Evolutionary conservation across 2,329 filamentous ascomycete genomes (phyloP), one percentile per base, ranked within the genome.

Genomic region (Parafenestella ontariensis): DNA sequence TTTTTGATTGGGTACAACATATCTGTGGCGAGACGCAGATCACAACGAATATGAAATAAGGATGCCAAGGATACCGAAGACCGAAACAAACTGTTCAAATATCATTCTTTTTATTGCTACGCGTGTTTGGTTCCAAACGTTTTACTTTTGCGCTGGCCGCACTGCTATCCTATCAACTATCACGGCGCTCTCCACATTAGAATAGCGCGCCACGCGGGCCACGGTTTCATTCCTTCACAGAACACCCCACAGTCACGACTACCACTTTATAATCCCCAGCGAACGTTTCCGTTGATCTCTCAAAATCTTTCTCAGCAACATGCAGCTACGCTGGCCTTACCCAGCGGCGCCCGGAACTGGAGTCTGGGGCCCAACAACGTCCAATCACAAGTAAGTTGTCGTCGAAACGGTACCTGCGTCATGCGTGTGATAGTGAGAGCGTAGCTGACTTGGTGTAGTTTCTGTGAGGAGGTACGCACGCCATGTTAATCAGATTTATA

Each of bases 401-500:
- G 18, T 49, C 13, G 11, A n/a, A 17, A 21, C 15, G 42, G 54
- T 52, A 43, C 49, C 54, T 52, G 49, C 44, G n/a, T 48, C 23
- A 36, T 40, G 39, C 26, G 42, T 34, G n/a, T 11, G 36, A n/a
- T 11, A 18, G 2, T n/a, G 33, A 10, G 46, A 46, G 4, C 26
- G 11, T 56, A 23, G 45, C 62, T 71, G 42, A 65, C 50, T 13
- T 40, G n/a, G 20, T 36, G 21, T 46, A 74, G 72, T 52, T 75
- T 75, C 44, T 75, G 73, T 56, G 73, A 75, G 60, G 72, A 75
- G 55, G 72, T 72, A 64, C 33, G 31, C 6, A 26, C 11, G 49
- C 10, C 20, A 24, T n/a, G 29, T 24, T 7, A 21, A 44, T 49
- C 2, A 49, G 13, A 40, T 10, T 39, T 62, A n/a, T 11, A 59